Conservation (phyloP, 257 asterid species). For the Cruciata laevipes region DNA sequence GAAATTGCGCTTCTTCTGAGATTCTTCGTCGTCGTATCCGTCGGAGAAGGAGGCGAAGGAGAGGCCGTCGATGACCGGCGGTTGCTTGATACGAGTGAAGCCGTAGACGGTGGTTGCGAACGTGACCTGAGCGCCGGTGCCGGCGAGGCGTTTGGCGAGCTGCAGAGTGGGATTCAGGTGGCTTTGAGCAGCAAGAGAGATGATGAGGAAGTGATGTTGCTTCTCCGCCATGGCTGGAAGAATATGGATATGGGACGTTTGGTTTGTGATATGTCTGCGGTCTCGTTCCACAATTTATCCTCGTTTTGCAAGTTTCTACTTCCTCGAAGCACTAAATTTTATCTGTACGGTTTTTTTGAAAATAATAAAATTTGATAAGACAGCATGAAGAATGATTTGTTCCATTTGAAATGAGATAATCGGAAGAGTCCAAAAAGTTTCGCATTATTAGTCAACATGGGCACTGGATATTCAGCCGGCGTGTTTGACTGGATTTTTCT, state of each 20-base stretch:
- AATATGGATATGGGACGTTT: neutral
- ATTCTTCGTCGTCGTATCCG: slow-evolving; percentile 12
- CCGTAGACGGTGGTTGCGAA: slow-evolving; percentile 25
- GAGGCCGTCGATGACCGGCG: neutral
- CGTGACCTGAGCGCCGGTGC: slow-evolving; percentile 24
- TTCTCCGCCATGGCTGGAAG: neutral
- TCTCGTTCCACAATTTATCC: neutral
- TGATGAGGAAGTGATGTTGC: slow-evolving; percentile 18
- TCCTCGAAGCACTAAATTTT: neutral
- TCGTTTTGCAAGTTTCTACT: neutral
- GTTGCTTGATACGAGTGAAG: slow-evolving; percentile 17
- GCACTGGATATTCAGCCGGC: neutral
- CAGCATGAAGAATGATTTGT: no score
- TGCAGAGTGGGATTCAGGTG: slow-evolving; percentile 26
- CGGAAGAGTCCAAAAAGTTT: neutral
- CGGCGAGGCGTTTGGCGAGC: slow-evolving; percentile 17
- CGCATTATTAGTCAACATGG: neutral
- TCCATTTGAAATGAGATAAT: no score
- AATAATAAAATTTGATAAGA: no score
- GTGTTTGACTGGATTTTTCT: neutral
- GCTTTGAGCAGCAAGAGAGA: slow-evolving; percentile 19
- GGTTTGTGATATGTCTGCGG: neutral
- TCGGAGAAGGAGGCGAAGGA: slow-evolving; percentile 26
- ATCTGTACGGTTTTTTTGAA: no score
- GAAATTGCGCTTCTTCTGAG: neutral